Conservation (phyloP, 1,284 basidiomycete genomes). For the Sphagnurus paluster region DNA sequence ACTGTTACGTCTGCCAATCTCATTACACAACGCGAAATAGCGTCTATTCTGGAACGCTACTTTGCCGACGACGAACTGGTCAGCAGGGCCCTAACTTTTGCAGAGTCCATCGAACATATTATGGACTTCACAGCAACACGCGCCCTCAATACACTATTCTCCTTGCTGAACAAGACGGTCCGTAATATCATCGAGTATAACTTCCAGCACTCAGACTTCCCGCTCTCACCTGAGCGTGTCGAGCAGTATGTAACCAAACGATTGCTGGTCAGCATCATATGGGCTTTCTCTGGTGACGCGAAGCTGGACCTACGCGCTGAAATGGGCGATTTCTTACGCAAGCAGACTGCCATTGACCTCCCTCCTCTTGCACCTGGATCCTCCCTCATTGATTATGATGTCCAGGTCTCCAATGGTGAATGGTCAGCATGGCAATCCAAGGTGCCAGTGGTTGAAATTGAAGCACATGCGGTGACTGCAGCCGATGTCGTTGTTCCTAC, state of each 20-base stretch:
- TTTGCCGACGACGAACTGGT: conserved; percentile 87
- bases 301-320: conserved; percentile 87
- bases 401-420: conserved; percentile 82
- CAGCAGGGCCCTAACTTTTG: conserved; percentile 75
- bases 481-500: conserved; percentile 98
- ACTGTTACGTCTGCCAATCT: conserved; percentile 62
- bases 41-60: conserved; percentile 75
- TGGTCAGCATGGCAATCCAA: conserved; percentile 92
- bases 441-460: conserved; percentile 96
- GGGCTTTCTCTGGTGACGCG: conserved; percentile 98
- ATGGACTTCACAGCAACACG: conserved; percentile 97
- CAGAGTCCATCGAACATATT: conserved; percentile 88
- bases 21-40: conserved; percentile 81
- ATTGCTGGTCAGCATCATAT: conserved; percentile 91
- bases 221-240: conserved; percentile 79
- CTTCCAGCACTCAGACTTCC: conserved; percentile 93
- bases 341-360: conserved; percentile 88
- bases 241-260: conserved; percentile 91
- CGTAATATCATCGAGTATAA: conserved; percentile 97
- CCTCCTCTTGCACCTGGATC: conserved; percentile 74
- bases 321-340: conserved; percentile 87
- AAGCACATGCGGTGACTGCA: conserved; percentile 93
- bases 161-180: conserved; percentile 93
- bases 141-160: conserved; percentile 94
- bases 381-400: conserved; percentile 95